A percentile compares a stretch with the other conserved stretches of the same genome.
Evolutionary conservation across 129 eudicot species (phyloP).

Genomic region (Erigeron canadensis): DNA sequence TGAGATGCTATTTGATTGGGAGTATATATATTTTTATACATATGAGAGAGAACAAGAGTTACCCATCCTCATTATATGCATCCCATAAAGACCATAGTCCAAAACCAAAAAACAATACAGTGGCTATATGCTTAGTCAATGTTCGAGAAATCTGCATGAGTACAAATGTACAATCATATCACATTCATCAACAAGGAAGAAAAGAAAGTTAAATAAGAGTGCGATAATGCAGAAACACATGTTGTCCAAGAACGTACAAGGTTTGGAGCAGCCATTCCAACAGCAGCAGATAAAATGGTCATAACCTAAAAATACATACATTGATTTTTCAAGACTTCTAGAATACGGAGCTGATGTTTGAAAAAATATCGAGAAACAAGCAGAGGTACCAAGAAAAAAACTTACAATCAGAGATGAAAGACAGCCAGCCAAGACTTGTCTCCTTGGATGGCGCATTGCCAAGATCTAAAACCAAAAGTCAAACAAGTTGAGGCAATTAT

Average conservation of each 20-base stretch:
- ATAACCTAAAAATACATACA: slow-evolving; percentile 56
- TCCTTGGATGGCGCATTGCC: slow-evolving; percentile 97
- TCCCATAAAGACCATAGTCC: slow-evolving; percentile 98
- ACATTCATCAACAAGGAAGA: slow-evolving; percentile 1
- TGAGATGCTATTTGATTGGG: no score
- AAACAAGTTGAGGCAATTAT: background rate
- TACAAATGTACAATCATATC: slow-evolving; percentile 12
- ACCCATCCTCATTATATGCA: slow-evolving; percentile 72
- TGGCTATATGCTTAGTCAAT: slow-evolving; percentile 77
- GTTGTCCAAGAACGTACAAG: slow-evolving; percentile 46
- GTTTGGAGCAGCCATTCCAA: slow-evolving; percentile 98
- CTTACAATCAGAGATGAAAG: slow-evolving; percentile 72
- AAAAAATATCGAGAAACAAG: background rate
- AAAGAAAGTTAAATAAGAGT: background rate
- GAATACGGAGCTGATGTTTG: background rate
- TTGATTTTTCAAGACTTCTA: background rate
- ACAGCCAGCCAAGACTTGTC: slow-evolving; percentile 88
- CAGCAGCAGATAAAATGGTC: slow-evolving; percentile 81
- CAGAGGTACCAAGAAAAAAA: slow-evolving; percentile 1
- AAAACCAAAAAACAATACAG: slow-evolving; percentile 77
- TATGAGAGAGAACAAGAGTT: slow-evolving; percentile 7
- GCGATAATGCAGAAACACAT: background rate
- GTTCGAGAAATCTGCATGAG: slow-evolving; percentile 63
- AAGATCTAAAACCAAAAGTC: slow-evolving; percentile 51
- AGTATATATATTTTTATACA: background rate